phyloP scores from a whole-genome alignment of 768 basidiomycete species.

The Leccinum ochraceum region DNA sequence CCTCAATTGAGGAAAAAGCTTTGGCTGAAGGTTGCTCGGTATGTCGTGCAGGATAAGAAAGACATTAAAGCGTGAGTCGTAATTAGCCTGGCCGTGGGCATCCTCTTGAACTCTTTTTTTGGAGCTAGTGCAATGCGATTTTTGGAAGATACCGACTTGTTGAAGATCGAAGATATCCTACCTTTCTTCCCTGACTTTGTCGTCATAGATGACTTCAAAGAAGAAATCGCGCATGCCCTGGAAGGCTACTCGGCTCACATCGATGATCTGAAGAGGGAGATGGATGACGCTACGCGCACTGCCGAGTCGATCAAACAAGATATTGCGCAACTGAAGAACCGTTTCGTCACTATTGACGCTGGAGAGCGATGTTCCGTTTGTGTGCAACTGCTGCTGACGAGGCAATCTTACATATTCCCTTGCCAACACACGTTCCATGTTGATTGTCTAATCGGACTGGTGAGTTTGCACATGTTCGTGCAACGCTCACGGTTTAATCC shows the following conservation, averaged over 20 bases:
- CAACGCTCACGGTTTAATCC: neutral
- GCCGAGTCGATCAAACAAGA: conserved; percentile 95
- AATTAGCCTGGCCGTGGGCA: neutral
- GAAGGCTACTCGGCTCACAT: conserved; percentile 95
- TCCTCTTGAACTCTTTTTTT: conserved; percentile 1
- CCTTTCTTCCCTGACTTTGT: conserved; percentile 99
- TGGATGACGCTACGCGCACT: conserved; percentile 92
- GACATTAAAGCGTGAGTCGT: conserved; percentile 92
- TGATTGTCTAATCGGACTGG: conserved; percentile 93
- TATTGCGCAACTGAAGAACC: conserved; percentile 78
- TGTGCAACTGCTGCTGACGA: conserved; percentile 68
- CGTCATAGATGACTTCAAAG: conserved; percentile 99
- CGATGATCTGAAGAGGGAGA: conserved; percentile 84
- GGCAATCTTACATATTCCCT: conserved; percentile 98
- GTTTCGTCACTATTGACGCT: conserved; percentile 90
- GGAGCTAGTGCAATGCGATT: conserved; percentile 88
- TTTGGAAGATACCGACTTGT: conserved; percentile 88
- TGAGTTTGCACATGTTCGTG: conserved; percentile 41
- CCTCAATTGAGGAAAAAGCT: conserved; percentile 84
- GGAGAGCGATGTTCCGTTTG: conserved; percentile 87
- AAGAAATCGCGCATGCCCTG: conserved; percentile 94
- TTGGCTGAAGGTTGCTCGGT: conserved; percentile 98
- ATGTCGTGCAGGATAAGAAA: conserved; percentile 96
- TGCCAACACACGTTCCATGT: conserved; percentile 98
- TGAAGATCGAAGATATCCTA: conserved; percentile 98